Evolutionary conservation across 495 filamentous ascomycete genomes (phyloP), one percentile per base, ranked within the genome.

Genomic region (Penicillium turbatum): DNA sequence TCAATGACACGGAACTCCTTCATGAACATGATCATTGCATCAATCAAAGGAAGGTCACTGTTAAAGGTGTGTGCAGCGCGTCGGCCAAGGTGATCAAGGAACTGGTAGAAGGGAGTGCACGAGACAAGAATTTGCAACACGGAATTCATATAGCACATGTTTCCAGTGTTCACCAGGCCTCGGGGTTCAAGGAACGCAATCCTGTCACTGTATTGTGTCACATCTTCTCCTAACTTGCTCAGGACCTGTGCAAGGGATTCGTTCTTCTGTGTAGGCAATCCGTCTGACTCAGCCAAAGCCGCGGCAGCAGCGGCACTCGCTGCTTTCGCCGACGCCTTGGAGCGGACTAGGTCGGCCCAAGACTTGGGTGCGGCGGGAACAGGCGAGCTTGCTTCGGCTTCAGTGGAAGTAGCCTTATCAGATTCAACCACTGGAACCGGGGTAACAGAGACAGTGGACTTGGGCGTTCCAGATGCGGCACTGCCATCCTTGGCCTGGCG

Each of bases 71-170:
- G 83, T 3, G 82, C 81, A 9, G 90, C 88, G 53, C 86, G 84
- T 62, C 87, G 90, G 59, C 87, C 83, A 48, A 96, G 81, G 66
- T 88, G 85, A 64, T 97, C 91, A 50, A 98, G 72, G 64, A 97
- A 97, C 56, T 88, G 82, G 67, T 95, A 96, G 68, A 98, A 97
- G 15, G 93, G 95, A 58, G 87, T 79, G 69, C 92, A 97, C 53
- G 88, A 96, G 53, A 96, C 79, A 52, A 98, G 76, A 63, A 93
- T 87, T 84, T 98, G 93, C 46, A 98, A 76, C 66, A 97, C 93
- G 40, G 93, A 96, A 75, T 97, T 98, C 95, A 98, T 97, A 75
- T 97, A 98, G 72, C 93, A 98, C 91, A 97, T 93, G 64, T 98
- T 98, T 7, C 93, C 93, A 39, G 92, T 95, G 70, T 98, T 98